Base-by-base conservation (phyloP, 305 asterid genomes). In the Fraxinus latifolia region DNA sequence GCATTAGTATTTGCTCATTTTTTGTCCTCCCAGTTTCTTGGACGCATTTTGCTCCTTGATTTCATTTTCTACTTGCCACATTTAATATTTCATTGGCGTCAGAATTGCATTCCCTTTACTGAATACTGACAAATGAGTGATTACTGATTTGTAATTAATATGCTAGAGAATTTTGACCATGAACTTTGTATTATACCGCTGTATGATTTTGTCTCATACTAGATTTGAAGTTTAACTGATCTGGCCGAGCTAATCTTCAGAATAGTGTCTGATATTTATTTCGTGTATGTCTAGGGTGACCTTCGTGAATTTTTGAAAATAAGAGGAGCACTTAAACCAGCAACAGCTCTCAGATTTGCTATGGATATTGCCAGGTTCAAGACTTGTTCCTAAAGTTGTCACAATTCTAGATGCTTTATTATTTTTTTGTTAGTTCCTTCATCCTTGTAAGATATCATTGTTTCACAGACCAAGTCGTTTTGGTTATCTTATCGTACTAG, bases 331-430 rank as follows among this genome's bases (percentile, higher is more conserved):
- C 96, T 95, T 76, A 94, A 89, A 85, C 98, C 97, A 34, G 90
- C 90, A 65, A 88, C 88, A 58, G 97, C 98, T 82, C 91, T 95
- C 87, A 90, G 91, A 92, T 89, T 93, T 85, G 99, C 99, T 17
- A 84, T 95, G 97, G 99, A 95, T 84, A 92, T 94, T 78, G 99
- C 99, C 73, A 95, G 99, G 99, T 95, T 81, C 75, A 11, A 65
- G 74, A 34, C 73, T 37, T 81, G 39, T 76, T 82, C 75, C 42
- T 68, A 1, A 12, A 68, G 23, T 68, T 29, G 39, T 68, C 33
- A 68, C 5, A 29, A 29, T 29, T 68, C 37, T 68, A 68, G 36
- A 68, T 31, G 39, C 39, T 31, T 68, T 68, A 68, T 14, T 12
- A 23, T 27, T 12, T 31, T 68, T 31, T 31, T 14, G 21, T 68